Conservation (phyloP, 2,329 filamentous ascomycete species). For the Teratosphaeriaceae sp. region DNA sequence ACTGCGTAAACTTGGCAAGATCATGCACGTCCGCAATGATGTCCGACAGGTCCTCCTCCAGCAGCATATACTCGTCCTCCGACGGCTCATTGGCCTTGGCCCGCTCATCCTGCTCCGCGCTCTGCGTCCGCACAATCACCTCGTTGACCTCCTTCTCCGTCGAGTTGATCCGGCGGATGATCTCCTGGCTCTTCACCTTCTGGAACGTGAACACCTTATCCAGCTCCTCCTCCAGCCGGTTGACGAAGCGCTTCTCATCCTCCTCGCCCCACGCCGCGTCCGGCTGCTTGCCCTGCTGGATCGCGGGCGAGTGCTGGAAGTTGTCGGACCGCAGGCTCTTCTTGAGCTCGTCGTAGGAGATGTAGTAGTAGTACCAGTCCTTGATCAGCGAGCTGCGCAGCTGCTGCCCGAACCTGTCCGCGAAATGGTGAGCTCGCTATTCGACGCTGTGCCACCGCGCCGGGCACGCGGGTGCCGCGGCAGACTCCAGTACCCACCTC, state of each 20-base stretch:
- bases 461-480: no score
- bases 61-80: slow-evolving; percentile 88
- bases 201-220: slow-evolving; percentile 98
- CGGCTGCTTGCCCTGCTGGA: slow-evolving; percentile 27
- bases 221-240: slow-evolving; percentile 79
- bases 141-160: slow-evolving; percentile 86
- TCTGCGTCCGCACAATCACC: slow-evolving; percentile 64
- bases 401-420: slow-evolving; percentile 80
- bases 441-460: no score
- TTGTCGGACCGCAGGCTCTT: slow-evolving; percentile 70
- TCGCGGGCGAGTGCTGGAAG: slow-evolving; percentile 48
- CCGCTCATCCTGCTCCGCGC: slow-evolving; percentile 37
- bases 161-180: slow-evolving; percentile 78
- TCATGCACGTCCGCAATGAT: slow-evolving; percentile 99
- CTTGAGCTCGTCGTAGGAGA: slow-evolving; percentile 94
- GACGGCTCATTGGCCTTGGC: slow-evolving; percentile 47
- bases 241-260: slow-evolving; percentile 83
- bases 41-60: slow-evolving; percentile 93
- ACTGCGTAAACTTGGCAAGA: slow-evolving; percentile 92
- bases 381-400: slow-evolving; percentile 91
- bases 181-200: slow-evolving; percentile 94
- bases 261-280: slow-evolving; percentile 78
- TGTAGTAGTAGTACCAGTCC: slow-evolving; percentile 98
- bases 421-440: background rate
- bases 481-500: no score